Evolutionary conservation across 208 protist genomes (phyloP).

Genomic region (Acanthamoeba quina): DNA sequence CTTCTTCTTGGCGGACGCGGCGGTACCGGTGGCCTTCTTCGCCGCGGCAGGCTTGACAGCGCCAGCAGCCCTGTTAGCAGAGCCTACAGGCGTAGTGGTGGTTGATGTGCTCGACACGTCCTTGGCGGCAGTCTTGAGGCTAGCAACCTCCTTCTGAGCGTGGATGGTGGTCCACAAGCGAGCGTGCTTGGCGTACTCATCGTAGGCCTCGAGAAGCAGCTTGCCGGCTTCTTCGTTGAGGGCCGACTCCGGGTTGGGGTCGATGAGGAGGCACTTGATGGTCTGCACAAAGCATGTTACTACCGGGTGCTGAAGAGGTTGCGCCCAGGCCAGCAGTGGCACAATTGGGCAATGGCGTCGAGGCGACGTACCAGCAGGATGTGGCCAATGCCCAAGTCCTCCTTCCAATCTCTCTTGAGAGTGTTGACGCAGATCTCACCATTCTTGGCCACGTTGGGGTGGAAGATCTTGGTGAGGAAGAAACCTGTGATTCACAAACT

Average conservation of each 20-base stretch:
- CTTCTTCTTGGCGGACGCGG: neutral
- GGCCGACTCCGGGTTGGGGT: slow-evolving; percentile 98
- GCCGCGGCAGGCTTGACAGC: neutral
- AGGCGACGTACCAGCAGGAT: slow-evolving; percentile 91
- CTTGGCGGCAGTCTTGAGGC: slow-evolving; percentile 31
- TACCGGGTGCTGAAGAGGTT: too few relatives aligned
- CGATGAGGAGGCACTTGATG: slow-evolving; percentile 97
- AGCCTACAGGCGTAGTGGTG: neutral
- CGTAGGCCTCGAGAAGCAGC: slow-evolving; percentile 97
- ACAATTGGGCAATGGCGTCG: neutral
- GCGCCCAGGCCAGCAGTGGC: neutral
- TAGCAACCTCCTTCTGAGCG: slow-evolving; percentile 35
- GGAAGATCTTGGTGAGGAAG: slow-evolving; percentile 99
- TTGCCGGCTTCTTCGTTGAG: slow-evolving; percentile 98
- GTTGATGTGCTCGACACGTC: neutral
- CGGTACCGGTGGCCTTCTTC: neutral
- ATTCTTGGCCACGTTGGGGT: slow-evolving; percentile 97
- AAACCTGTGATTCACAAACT: too few relatives aligned
- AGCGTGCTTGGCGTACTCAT: slow-evolving; percentile 64
- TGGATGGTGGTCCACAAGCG: slow-evolving; percentile 66
- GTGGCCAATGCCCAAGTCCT: slow-evolving; percentile 95
- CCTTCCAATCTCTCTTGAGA: slow-evolving; percentile 98
- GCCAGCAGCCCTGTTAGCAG: neutral
- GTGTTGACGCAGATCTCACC: slow-evolving; percentile 99
- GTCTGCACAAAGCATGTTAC: slow-evolving; percentile 83